phyloP scores from a whole-genome alignment of 805 yeast genomes.

The Monosporozyma unispora region DNA sequence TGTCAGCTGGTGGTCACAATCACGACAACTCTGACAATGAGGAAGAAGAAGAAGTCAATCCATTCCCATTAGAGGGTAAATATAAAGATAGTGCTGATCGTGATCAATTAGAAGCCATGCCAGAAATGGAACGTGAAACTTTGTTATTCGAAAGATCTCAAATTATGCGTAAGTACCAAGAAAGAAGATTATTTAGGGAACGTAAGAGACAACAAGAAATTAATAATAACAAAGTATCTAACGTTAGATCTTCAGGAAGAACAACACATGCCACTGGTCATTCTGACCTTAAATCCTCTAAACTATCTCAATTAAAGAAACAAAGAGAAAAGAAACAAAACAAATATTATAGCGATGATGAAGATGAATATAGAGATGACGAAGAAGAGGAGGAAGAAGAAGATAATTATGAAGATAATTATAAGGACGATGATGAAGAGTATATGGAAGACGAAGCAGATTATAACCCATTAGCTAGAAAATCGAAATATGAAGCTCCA shows the following conservation, averaged over 20 bases:
- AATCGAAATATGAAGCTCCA: conserved; percentile 33
- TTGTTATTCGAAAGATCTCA: conserved; percentile 87
- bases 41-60: conserved; percentile 44
- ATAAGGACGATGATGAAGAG: conserved; percentile 31
- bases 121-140: conserved; percentile 88
- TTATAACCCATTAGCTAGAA: conserved; percentile 29
- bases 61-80: conserved; percentile 90
- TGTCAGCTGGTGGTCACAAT: conserved; percentile 1
- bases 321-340: conserved; percentile 56
- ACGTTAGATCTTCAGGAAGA: conserved; percentile 25
- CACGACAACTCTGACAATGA: conserved; percentile 14
- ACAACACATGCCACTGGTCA: conserved; percentile 34
- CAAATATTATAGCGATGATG: conserved; percentile 35
- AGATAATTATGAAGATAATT: conserved; percentile 29
- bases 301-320: conserved; percentile 63
- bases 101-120: conserved; percentile 53
- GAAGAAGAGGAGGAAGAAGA: conserved; percentile 42
- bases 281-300: conserved; percentile 36
- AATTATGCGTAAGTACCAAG: conserved; percentile 81
- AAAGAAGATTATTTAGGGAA: conserved; percentile 71
- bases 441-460: conserved; percentile 39
- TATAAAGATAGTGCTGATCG: conserved; percentile 78
- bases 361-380: conserved; percentile 34
- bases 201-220: conserved; percentile 40
- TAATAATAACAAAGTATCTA: conserved; percentile 9